These are phyloP conservation scores for Amphibolis antarctica DNA, from an alignment of 106 monocot genomes.

Conservation along the genomic window DNA sequence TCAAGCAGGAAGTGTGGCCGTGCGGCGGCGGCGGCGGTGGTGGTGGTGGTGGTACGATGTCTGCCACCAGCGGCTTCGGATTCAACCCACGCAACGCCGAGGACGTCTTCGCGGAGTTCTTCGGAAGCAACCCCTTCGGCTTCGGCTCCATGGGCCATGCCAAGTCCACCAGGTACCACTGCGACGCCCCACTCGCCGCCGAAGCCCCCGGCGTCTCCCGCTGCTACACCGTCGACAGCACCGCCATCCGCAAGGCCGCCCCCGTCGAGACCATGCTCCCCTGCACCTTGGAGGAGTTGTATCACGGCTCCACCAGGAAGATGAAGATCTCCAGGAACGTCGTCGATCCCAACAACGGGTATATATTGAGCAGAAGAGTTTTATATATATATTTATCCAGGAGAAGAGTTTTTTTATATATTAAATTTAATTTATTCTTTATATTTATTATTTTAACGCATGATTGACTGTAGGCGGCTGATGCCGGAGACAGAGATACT, in stretches of 20 bases:
- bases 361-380: neutral
- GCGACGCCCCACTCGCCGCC: too few species aligned
- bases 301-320: slow-evolving; percentile 60
- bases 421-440: too few species aligned
- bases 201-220: too few species aligned
- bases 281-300: slow-evolving; percentile 83
- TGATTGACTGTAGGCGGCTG: slow-evolving; percentile 31
- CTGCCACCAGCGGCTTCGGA: neutral
- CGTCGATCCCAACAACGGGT: slow-evolving; percentile 47
- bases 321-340: slow-evolving; percentile 86
- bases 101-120: slow-evolving; percentile 25
- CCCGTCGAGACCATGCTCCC: slow-evolving; percentile 60
- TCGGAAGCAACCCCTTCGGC: slow-evolving; percentile 37
- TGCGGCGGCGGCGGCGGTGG: slow-evolving; percentile 3
- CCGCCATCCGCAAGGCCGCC: slow-evolving; percentile 28
- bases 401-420: too few species aligned
- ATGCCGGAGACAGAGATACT: slow-evolving; percentile 54
- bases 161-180: slow-evolving; percentile 45
- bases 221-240: too few species aligned
- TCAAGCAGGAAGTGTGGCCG: slow-evolving; percentile 18
- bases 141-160: slow-evolving; percentile 26
- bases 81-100: slow-evolving; percentile 23
- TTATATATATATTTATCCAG: too few species aligned
- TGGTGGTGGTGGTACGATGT: too few species aligned
- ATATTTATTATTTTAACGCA: too few species aligned